A percentile compares a stretch with the other conserved stretches of the same genome.
phyloP scores from a whole-genome alignment of 495 filamentous ascomycete genomes.

The Amorphotheca resinae region DNA sequence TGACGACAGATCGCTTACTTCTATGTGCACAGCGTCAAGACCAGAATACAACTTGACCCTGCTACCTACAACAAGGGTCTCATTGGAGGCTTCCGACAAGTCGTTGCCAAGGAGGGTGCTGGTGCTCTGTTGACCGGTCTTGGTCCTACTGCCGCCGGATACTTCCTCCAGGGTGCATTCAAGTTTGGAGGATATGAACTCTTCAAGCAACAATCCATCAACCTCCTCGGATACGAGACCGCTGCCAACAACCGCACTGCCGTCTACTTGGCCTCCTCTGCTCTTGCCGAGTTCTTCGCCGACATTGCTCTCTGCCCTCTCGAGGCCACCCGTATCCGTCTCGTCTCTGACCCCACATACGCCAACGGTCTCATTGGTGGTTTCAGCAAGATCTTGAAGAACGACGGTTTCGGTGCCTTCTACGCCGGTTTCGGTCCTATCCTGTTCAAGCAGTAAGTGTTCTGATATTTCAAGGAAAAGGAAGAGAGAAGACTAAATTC shows the following conservation, averaged over 20 bases:
- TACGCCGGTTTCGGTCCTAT: conserved; percentile 92
- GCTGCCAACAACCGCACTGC: conserved; percentile 78
- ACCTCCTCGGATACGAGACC: conserved; percentile 63
- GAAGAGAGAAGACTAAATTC: conserved; percentile 5
- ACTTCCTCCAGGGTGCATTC: conserved; percentile 91
- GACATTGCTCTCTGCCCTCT: conserved; percentile 89
- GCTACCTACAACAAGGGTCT: conserved; percentile 80
- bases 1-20: conserved; percentile 5
- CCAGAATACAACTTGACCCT: conserved; percentile 86
- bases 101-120: conserved; percentile 73
- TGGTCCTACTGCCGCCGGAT: conserved; percentile 79
- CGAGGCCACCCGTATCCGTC: conserved; percentile 89
- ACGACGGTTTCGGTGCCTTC: conserved; percentile 80
- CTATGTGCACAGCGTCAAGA: conserved; percentile 63
- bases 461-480: neutral
- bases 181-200: conserved; percentile 95
- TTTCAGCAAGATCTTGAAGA: conserved; percentile 73
- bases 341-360: conserved; percentile 82
- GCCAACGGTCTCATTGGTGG: conserved; percentile 70
- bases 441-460: conserved; percentile 85
- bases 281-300: conserved; percentile 82
- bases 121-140: conserved; percentile 79
- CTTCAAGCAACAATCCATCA: conserved; percentile 90
- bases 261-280: conserved; percentile 79
- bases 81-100: conserved; percentile 76